Evolutionary conservation across 768 basidiomycete genomes (phyloP).

Genomic region (Panaeolus cyanescens): DNA sequence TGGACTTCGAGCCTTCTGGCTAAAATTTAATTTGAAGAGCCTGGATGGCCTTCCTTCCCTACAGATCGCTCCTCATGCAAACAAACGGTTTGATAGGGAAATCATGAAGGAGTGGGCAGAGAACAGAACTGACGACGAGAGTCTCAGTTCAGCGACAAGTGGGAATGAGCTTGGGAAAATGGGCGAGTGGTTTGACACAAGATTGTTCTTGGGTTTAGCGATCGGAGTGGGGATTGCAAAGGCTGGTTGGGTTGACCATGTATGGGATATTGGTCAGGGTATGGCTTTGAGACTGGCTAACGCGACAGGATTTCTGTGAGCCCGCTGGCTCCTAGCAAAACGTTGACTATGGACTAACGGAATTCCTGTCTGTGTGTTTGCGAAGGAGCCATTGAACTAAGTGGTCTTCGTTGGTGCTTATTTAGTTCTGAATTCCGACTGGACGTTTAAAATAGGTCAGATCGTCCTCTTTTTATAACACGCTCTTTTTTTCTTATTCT

Average conservation of each 20-base stretch:
- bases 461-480: too few species aligned
- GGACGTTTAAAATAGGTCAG: too few species aligned
- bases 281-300: background rate
- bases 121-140: background rate
- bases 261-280: background rate
- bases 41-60: conserved; percentile 49
- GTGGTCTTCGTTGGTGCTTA: too few species aligned
- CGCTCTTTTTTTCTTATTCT: too few species aligned
- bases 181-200: background rate
- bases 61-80: background rate
- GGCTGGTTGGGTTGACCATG: background rate
- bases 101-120: background rate
- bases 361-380: too few species aligned
- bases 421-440: too few species aligned
- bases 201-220: background rate
- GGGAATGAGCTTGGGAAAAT: background rate
- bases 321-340: too few species aligned
- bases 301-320: background rate
- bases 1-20: conserved; percentile 55
- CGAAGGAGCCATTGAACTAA: too few species aligned
- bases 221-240: background rate
- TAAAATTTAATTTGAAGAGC: conserved; percentile 41
- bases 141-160: background rate
- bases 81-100: background rate
- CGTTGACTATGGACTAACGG: too few species aligned